Conservation (phyloP, 257 asterid genomes). For the Solanum commersonii region DNA sequence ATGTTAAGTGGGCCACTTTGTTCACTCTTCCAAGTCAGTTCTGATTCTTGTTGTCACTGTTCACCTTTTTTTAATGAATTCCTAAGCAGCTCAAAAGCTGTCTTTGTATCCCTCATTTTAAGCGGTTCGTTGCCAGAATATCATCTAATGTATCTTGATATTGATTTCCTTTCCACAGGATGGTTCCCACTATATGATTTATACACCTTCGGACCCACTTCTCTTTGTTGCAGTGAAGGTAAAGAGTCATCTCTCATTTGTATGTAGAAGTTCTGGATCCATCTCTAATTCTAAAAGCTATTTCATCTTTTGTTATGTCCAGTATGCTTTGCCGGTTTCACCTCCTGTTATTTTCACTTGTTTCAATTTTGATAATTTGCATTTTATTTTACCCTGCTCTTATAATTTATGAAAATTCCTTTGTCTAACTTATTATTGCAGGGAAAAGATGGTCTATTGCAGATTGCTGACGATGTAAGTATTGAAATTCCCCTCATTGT, state of each 20-base stretch:
- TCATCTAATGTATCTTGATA: slow-evolving; percentile 8
- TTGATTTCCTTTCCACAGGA: slow-evolving; percentile 50
- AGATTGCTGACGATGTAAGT: slow-evolving; percentile 94
- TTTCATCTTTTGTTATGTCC: neutral
- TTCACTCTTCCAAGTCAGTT: neutral
- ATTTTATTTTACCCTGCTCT: neutral
- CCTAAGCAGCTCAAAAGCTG: neutral
- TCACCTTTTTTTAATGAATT: neutral
- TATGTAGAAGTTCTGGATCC: neutral
- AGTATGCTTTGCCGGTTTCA: neutral
- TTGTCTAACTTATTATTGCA: slow-evolving; percentile 23
- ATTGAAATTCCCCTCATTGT: neutral
- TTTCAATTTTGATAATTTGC: no score
- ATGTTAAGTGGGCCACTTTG: neutral
- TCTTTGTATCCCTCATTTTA: neutral
- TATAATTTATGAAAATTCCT: neutral
- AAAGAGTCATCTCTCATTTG: slow-evolving; percentile 2
- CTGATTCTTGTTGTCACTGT: neutral
- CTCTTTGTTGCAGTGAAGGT: slow-evolving; percentile 92
- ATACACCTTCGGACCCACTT: slow-evolving; percentile 98
- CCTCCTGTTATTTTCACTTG: neutral
- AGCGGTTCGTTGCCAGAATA: neutral
- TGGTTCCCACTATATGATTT: slow-evolving; percentile 96
- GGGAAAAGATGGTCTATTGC: slow-evolving; percentile 64
- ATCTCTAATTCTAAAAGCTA: neutral